Conservation (phyloP, 257 asterid genomes). For the Solanum neorickii region DNA sequence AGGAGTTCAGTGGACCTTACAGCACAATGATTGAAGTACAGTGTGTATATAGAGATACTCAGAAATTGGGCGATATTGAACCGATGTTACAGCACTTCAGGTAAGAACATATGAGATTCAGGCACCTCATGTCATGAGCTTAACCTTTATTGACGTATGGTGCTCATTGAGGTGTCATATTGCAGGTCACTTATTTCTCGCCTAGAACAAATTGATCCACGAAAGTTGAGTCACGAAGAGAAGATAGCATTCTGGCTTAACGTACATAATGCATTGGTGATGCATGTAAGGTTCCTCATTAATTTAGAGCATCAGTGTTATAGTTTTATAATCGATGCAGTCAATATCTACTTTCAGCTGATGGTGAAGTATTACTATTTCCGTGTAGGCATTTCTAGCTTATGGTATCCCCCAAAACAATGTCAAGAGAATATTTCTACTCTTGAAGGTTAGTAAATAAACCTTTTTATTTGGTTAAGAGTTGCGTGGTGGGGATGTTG, state of each 20-base stretch:
- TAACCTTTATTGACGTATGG: neutral
- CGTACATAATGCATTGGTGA: constrained; percentile 86
- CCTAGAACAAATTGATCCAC: constrained; percentile 73
- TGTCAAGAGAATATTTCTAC: constrained; percentile 72
- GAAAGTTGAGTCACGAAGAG: constrained; percentile 72
- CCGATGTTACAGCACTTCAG: constrained; percentile 62
- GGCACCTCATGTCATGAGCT: neutral
- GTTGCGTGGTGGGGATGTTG: neutral
- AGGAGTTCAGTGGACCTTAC: constrained; percentile 97
- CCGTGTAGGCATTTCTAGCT: constrained; percentile 74
- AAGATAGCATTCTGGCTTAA: constrained; percentile 97
- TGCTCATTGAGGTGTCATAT: neutral
- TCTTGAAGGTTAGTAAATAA: constrained; percentile 53
- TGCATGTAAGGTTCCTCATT: constrained; percentile 63
- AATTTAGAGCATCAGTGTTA: neutral
- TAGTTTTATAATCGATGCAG: neutral
- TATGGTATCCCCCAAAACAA: constrained; percentile 88
- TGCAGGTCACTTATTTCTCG: constrained; percentile 80
- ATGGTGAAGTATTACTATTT: neutral
- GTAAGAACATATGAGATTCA: constrained; percentile 18
- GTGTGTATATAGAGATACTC: constrained; percentile 67
- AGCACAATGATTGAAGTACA: constrained; percentile 96
- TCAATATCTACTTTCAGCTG: neutral
- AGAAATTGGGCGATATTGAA: constrained; percentile 68
- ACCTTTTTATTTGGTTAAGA: neutral